Percentiles rank a stretch among this genome's conserved stretches.
phyloP scores from a whole-genome alignment of 768 basidiomycete genomes.

The Plicaturopsis crispa region DNA sequence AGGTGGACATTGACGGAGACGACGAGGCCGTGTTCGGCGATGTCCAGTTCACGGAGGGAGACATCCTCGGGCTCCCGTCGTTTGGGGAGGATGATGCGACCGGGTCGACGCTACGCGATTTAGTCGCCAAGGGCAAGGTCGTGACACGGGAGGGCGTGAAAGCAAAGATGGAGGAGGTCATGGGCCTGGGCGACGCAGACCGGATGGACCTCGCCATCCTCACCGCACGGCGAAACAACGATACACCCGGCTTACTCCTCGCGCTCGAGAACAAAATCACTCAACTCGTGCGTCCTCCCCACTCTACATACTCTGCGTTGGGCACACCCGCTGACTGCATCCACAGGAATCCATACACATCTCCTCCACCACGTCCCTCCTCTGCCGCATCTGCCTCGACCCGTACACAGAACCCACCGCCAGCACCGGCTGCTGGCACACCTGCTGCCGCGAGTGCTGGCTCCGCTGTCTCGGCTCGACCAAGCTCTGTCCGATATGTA shows the following conservation, averaged over 20 bases:
- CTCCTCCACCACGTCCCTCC: constrained; percentile 32
- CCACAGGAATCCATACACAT: constrained; percentile 35
- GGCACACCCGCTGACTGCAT: constrained; percentile 5
- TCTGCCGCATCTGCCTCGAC: constrained; percentile 78
- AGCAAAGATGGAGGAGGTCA: constrained; percentile 29
- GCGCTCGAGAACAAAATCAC: constrained; percentile 59
- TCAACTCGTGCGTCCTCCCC: constrained; percentile 35
- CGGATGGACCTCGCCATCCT: constrained; percentile 42
- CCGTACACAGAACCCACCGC: constrained; percentile 71
- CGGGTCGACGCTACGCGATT: constrained; percentile 35
- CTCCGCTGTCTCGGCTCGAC: constrained; percentile 77
- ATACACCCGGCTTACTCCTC: constrained; percentile 37
- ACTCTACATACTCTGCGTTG: too few relatives aligned
- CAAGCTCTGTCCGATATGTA: constrained; percentile 81
- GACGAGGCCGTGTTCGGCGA: constrained; percentile 16
- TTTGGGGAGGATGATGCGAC: constrained; percentile 14
- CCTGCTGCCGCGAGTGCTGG: constrained; percentile 80
- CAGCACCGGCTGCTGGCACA: constrained; percentile 85
- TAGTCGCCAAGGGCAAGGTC: constrained; percentile 46
- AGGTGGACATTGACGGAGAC: constrained; percentile 29
- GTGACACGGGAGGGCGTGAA: constrained; percentile 21
- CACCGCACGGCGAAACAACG: constrained; percentile 38
- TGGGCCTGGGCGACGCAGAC: constrained; percentile 34
- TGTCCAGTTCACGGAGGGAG: constrained; percentile 69
- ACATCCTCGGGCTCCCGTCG: constrained; percentile 50